Base-by-base conservation (phyloP, 73 alveolate genomes). In the Breviolum minutum region DNA sequence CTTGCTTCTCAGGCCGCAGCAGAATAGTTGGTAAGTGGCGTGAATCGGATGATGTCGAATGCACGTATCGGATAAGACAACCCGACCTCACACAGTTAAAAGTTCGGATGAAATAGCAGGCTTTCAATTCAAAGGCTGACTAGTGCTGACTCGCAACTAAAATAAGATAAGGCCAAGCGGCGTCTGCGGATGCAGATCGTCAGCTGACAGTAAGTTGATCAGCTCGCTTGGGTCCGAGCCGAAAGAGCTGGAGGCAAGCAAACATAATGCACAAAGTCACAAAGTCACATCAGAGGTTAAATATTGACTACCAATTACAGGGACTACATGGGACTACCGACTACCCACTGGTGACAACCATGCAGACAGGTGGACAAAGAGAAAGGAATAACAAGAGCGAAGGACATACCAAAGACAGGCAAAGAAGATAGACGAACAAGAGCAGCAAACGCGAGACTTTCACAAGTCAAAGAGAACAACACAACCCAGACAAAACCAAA, bases 201-300 rank as follows among this genome's bases (percentile, higher is more conserved):
- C 86, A 69, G 95, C 84, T 88, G 95, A 88, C 73, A 88, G 95
- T 88, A 88, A 88, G 95, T 71, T 88, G 95, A 76, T 88, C 95
- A 88, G 95, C 95, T 88, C 95, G 95, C 69, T 64, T 69, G 95
- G 95, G 95, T 88, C 79, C 95, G 95, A 88, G 95, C 95, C 70
- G 95, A 88, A 88, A 70, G 66, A 87, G 54, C 83, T 70, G 24
- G 64, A 12, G 14, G 13, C 90, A 81, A 73, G 40, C 83, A 73
- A 73, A 11, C 13, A 9, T 73, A n/a, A 73, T 73, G 24, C 27
- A 26, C 83, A 19, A 73, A 26, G 83, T 71, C 82, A 71, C 40
- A 12, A 71, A 40, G 54, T 40, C 54, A 40, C 54, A 40, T n/a
- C 0, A 40, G 54, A 40, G 54, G 54, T 40, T 40, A 3, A 40